Conservation (phyloP, 2,329 filamentous ascomycete species). For the Fusarium poae region DNA sequence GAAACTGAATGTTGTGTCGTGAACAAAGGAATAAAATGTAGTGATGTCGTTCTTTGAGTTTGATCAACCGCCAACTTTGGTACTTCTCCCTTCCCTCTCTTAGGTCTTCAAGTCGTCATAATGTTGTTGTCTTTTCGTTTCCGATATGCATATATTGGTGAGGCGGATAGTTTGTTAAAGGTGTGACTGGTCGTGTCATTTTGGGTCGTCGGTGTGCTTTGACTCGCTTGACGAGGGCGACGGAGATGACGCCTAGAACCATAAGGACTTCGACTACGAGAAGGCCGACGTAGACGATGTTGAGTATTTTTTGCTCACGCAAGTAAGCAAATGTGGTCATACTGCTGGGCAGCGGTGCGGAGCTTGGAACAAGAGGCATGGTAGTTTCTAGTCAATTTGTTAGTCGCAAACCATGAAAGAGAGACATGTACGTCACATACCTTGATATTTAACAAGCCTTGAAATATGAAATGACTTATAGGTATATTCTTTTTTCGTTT, state of each 20-base stretch:
- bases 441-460: constrained; percentile 3
- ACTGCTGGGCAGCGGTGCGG: constrained; percentile 36
- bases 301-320: constrained; percentile 55
- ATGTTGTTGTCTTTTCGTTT: constrained; percentile 20
- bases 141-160: constrained; percentile 23
- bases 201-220: constrained; percentile 36
- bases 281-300: constrained; percentile 63
- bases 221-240: constrained; percentile 50
- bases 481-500: background rate
- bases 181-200: constrained; percentile 18
- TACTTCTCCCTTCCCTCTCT: background rate
- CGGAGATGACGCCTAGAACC: constrained; percentile 57
- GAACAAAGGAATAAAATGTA: constrained; percentile 40
- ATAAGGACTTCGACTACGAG: constrained; percentile 60
- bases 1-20: constrained; percentile 2
- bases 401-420: constrained; percentile 7
- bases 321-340: constrained; percentile 44
- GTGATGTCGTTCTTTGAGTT: constrained; percentile 16
- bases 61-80: constrained; percentile 8
- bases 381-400: constrained; percentile 21
- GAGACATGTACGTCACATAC: background rate
- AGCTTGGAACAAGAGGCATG: constrained; percentile 44
- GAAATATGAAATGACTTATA: constrained; percentile 3
- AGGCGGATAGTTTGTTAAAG: constrained; percentile 17
- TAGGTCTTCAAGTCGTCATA: constrained; percentile 20